Evolutionary conservation across 345 rosid species (phyloP).

Genomic region (Trapa bicornis): DNA sequence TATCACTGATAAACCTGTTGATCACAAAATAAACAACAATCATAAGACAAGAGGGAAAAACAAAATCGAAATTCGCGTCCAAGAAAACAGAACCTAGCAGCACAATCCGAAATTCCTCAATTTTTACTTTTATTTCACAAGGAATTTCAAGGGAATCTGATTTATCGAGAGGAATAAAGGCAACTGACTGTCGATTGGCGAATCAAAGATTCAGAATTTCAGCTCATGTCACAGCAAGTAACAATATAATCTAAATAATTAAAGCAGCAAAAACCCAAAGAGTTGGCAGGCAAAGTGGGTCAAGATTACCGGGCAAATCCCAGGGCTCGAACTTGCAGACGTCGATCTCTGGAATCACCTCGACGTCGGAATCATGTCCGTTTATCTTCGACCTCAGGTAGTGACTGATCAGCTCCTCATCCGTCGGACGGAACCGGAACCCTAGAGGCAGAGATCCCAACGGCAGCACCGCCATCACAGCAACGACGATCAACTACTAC

Average conservation of each 20-base stretch:
- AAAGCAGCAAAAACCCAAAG: not conserved
- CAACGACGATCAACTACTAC: not conserved
- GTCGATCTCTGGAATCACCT: conserved; percentile 72
- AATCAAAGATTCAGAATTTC: conserved; percentile 16
- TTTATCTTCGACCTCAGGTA: conserved; percentile 75
- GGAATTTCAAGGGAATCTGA: conserved; percentile 9
- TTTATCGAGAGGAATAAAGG: conserved; percentile 15
- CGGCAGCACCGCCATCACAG: conserved; percentile 27
- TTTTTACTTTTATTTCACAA: not conserved
- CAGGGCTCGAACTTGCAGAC: conserved; percentile 96
- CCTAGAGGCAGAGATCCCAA: conserved; percentile 65
- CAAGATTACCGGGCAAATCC: conserved; percentile 67
- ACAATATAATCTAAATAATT: not conserved
- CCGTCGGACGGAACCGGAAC: conserved; percentile 81
- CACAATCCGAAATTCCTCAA: not conserved
- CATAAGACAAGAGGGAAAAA: too few relatives aligned
- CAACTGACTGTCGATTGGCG: conserved; percentile 5
- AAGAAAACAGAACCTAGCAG: too few relatives aligned
- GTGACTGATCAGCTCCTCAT: conserved; percentile 81
- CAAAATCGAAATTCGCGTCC: too few relatives aligned
- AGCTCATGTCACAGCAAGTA: not conserved
- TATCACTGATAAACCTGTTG: conserved; percentile 59
- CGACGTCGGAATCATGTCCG: conserved; percentile 66
- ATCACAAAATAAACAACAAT: conserved; percentile 1
- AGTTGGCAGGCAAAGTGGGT: not conserved